Percentiles rank a stretch among this genome's conserved stretches.
Evolutionary conservation across 805 yeast genomes (phyloP).

Genomic region (Pichia paraexigua): DNA sequence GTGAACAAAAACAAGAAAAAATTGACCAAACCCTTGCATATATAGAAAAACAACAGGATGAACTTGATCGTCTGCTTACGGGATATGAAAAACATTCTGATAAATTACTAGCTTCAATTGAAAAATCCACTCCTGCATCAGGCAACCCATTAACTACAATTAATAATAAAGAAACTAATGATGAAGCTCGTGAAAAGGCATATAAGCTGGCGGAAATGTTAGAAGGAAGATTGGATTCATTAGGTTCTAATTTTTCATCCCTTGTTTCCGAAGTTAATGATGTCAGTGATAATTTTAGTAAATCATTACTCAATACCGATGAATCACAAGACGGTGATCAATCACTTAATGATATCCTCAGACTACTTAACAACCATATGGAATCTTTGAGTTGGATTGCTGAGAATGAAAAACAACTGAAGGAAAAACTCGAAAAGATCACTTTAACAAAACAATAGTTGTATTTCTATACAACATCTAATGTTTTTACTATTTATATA

Average conservation of each 20-base stretch:
- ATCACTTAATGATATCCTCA: slow-evolving; percentile 62
- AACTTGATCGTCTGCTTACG: slow-evolving; percentile 71
- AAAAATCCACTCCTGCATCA: slow-evolving; percentile 15
- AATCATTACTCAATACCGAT: slow-evolving; percentile 35
- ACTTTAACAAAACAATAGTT: slow-evolving; percentile 6
- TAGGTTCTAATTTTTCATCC: slow-evolving; percentile 70
- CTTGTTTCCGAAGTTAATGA: slow-evolving; percentile 76
- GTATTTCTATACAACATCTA: background rate
- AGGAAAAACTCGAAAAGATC: slow-evolving; percentile 49
- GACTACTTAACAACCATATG: slow-evolving; percentile 77
- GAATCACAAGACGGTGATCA: slow-evolving; percentile 21
- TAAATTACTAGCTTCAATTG: slow-evolving; percentile 32
- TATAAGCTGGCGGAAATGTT: slow-evolving; percentile 79
- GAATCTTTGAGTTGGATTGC: slow-evolving; percentile 88
- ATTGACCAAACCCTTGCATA: slow-evolving; percentile 83
- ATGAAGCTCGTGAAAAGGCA: slow-evolving; percentile 83
- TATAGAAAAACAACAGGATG: slow-evolving; percentile 88
- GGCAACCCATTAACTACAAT: background rate
- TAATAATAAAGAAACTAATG: slow-evolving; percentile 38
- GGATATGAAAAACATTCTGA: slow-evolving; percentile 76
- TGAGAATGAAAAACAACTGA: slow-evolving; percentile 57
- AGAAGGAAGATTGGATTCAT: slow-evolving; percentile 68
- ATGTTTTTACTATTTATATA: background rate
- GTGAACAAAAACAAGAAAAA: slow-evolving; percentile 77
- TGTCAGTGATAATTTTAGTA: slow-evolving; percentile 73